Conservation (phyloP, 2,329 filamentous ascomycete genomes). For the Tetracladium maxilliforme region DNA sequence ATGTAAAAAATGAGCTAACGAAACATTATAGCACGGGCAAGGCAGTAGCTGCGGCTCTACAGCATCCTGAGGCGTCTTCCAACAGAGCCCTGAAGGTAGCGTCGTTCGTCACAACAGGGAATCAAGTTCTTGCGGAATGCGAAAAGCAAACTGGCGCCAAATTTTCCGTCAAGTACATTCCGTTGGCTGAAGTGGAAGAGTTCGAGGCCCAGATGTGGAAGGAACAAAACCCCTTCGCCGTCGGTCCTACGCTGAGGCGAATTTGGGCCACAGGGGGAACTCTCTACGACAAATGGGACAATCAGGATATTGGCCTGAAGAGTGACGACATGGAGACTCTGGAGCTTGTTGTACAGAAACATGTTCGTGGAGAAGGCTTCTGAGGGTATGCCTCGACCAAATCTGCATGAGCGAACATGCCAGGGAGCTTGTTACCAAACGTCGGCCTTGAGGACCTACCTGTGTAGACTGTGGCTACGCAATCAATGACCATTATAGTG, state of each 20-base stretch:
- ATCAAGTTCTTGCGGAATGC: slow-evolving; percentile 49
- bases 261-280: slow-evolving; percentile 65
- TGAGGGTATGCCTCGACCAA: slow-evolving; percentile 4
- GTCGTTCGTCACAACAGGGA: too few species aligned
- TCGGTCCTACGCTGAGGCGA: slow-evolving; percentile 42
- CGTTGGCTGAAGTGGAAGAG: slow-evolving; percentile 35
- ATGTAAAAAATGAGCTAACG: slow-evolving; percentile 13
- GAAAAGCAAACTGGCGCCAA: slow-evolving; percentile 46
- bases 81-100: too few species aligned
- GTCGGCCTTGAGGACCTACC: too few species aligned
- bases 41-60: too few species aligned
- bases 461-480: too few species aligned
- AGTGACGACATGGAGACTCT: slow-evolving; percentile 37
- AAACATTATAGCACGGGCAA: too few species aligned
- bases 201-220: slow-evolving; percentile 46
- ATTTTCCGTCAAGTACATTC: slow-evolving; percentile 38
- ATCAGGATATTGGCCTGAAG: slow-evolving; percentile 35
- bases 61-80: too few species aligned
- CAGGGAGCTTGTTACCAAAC: too few species aligned
- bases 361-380: slow-evolving; percentile 20
- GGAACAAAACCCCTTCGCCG: slow-evolving; percentile 32
- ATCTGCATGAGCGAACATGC: too few species aligned
- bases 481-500: too few species aligned
- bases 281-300: slow-evolving; percentile 54
- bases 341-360: slow-evolving; percentile 25